Evolutionary conservation across 2,329 filamentous ascomycete genomes (phyloP).

Genomic region (Claviceps maximensis): DNA sequence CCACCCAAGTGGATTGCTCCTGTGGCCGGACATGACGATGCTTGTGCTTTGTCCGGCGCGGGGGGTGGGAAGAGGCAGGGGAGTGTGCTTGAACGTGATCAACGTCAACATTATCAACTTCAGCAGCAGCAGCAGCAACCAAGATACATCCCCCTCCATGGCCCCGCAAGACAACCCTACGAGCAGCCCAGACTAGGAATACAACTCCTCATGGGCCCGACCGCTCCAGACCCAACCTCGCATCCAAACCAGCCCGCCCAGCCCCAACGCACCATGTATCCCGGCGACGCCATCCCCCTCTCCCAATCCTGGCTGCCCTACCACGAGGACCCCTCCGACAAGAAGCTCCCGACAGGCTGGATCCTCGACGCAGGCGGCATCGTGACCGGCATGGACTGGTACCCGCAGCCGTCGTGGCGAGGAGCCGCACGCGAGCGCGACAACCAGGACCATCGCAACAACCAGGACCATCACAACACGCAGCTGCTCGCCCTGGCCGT

Average conservation of each 20-base stretch:
- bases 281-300: conserved; percentile 14
- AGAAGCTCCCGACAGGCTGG: conserved; percentile 30
- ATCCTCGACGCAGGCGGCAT: conserved; percentile 41
- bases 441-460: too few relatives aligned
- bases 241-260: conserved; percentile 7
- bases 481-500: conserved; percentile 41
- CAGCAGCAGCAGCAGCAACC: background rate
- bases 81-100: background rate
- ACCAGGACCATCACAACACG: too few relatives aligned
- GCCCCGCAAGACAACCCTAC: conserved; percentile 18
- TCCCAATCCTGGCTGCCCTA: conserved; percentile 18
- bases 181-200: conserved; percentile 15
- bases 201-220: conserved; percentile 21
- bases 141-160: conserved; percentile 4
- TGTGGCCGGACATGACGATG: conserved; percentile 9
- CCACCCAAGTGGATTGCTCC: conserved; percentile 21
- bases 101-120: background rate
- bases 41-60: too few relatives aligned
- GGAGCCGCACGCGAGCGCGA: too few relatives aligned
- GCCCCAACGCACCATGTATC: conserved; percentile 17
- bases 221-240: background rate
- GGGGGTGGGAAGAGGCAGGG: too few relatives aligned
- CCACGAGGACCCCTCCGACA: conserved; percentile 11
- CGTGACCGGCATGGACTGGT: conserved; percentile 40
- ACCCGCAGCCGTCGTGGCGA: conserved; percentile 25